phyloP scores from a whole-genome alignment of 2,329 filamentous ascomycete species.

The Fusarium mangiferae region DNA sequence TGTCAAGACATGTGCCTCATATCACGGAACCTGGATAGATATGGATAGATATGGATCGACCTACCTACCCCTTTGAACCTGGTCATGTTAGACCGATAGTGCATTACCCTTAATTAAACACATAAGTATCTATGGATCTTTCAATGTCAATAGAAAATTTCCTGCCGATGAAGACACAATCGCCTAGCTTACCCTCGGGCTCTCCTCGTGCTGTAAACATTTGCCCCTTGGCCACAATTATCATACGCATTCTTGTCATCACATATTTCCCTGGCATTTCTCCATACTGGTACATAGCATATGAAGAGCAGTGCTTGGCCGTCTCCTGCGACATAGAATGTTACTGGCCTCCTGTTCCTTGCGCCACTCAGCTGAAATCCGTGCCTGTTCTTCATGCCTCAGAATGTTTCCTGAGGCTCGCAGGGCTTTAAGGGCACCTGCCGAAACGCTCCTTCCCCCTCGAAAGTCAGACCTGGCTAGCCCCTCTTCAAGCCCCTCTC shows the following conservation, averaged over 20 bases:
- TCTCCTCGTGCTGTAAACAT: background rate
- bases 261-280: background rate
- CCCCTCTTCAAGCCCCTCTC: background rate
- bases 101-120: background rate
- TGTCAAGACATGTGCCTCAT: background rate
- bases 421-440: conserved; percentile 1
- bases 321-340: background rate
- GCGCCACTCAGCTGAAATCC: background rate
- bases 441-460: conserved; percentile 12
- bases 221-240: background rate
- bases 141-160: background rate
- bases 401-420: conserved; percentile 19
- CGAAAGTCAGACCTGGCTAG: background rate
- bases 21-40: background rate
- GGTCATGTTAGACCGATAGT: background rate
- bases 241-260: background rate
- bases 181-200: background rate
- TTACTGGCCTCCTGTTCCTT: background rate
- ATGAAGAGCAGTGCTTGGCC: background rate
- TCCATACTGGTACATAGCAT: background rate
- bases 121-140: background rate
- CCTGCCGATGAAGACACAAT: background rate
- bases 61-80: background rate
- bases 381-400: background rate
- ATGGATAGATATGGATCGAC: background rate